Percentiles rank a stretch among this genome's conserved stretches.
phyloP scores from a whole-genome alignment of 352 stramenopile species.

The Globisporangium rhizosaccharum region DNA sequence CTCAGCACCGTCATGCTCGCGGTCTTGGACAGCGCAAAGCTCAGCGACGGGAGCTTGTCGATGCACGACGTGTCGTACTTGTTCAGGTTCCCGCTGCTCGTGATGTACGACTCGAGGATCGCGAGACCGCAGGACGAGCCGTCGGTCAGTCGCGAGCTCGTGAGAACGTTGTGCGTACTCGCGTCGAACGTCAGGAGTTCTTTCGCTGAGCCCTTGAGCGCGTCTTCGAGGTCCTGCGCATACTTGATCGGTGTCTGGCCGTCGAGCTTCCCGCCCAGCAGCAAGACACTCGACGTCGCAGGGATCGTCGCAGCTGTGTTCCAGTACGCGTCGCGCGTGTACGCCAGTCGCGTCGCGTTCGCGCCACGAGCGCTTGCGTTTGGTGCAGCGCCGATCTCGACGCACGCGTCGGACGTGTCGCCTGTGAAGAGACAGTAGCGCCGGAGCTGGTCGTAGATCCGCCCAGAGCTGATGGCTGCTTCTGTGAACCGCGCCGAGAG shows the following conservation, averaged over 20 bases:
- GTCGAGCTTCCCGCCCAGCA: slow-evolving; percentile 48
- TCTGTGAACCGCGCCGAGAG: slow-evolving; percentile 44
- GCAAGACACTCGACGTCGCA: slow-evolving; percentile 36
- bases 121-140: slow-evolving; percentile 36
- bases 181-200: slow-evolving; percentile 37
- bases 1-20: slow-evolving; percentile 38
- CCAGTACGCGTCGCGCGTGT: slow-evolving; percentile 25
- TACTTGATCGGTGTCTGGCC: slow-evolving; percentile 33
- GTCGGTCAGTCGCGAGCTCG: slow-evolving; percentile 23
- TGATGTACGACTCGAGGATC: slow-evolving; percentile 60
- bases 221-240: slow-evolving; percentile 32
- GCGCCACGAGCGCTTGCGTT: background rate
- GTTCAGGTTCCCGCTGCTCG: slow-evolving; percentile 33
- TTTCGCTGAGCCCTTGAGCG: slow-evolving; percentile 33
- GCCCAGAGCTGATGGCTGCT: slow-evolving; percentile 37
- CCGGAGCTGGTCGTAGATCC: slow-evolving; percentile 35
- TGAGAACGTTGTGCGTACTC: slow-evolving; percentile 36
- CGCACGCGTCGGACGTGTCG: slow-evolving; percentile 31
- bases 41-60: slow-evolving; percentile 22
- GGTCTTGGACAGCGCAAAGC: slow-evolving; percentile 24
- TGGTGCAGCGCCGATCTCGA: slow-evolving; percentile 13
- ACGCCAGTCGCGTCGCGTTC: slow-evolving; percentile 24
- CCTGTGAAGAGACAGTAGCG: slow-evolving; percentile 61
- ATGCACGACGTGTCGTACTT: slow-evolving; percentile 54
- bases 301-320: slow-evolving; percentile 28